Conservation (phyloP, 441 rosid species). For the Populus hybrid region DNA sequence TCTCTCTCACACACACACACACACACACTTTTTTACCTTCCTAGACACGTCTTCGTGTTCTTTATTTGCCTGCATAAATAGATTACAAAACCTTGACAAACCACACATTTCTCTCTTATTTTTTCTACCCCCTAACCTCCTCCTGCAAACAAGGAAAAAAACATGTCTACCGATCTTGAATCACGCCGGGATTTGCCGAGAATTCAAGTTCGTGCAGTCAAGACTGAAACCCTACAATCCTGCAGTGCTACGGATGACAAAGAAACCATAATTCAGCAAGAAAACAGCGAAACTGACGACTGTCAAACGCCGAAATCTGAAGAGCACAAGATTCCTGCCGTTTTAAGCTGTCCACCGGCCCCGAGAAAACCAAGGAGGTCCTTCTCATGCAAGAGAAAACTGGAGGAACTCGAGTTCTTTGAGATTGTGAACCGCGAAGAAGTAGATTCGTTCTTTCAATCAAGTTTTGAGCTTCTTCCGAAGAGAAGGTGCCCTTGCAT, state of each 20-base stretch:
- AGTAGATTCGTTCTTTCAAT: constrained; percentile 53
- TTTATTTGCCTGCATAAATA: constrained; percentile 3
- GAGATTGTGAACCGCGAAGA: constrained; percentile 48
- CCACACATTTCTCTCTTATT: neutral
- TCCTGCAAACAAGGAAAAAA: neutral
- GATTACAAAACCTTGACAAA: neutral
- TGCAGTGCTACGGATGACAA: neutral
- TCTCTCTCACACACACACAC: too few species aligned
- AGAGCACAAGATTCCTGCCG: constrained; percentile 59
- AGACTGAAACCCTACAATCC: constrained; percentile 28
- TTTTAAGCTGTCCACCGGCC: constrained; percentile 57
- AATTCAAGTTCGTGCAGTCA: constrained; percentile 23
- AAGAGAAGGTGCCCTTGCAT: constrained; percentile 49
- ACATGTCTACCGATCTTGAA: constrained; percentile 46
- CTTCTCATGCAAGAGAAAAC: constrained; percentile 49
- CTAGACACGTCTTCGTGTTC: constrained; percentile 25
- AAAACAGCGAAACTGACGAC: neutral
- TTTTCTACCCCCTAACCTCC: neutral
- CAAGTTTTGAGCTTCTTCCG: constrained; percentile 31
- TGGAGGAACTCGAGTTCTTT: constrained; percentile 39
- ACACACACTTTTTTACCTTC: constrained; percentile 20
- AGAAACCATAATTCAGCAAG: neutral
- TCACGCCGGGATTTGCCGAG: constrained; percentile 35
- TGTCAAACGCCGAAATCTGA: constrained; percentile 65
- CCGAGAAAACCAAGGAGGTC: constrained; percentile 51